Conservation (phyloP, 2,329 filamentous ascomycete genomes). For the Davidsoniella eucalypti region DNA sequence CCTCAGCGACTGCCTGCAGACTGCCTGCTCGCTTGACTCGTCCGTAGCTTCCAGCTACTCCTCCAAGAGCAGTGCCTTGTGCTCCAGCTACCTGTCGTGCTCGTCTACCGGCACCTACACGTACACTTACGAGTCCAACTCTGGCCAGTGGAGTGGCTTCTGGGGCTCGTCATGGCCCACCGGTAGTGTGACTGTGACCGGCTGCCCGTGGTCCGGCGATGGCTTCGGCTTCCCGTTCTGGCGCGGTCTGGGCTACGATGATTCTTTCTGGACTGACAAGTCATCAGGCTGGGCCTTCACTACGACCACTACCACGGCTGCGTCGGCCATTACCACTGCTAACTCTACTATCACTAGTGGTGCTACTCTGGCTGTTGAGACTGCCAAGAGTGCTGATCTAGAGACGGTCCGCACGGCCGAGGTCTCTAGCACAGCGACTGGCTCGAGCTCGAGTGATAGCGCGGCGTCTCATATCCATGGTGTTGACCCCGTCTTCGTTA, state of each 20-base stretch:
- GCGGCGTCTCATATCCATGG: slow-evolving; percentile 1
- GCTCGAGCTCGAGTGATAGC: slow-evolving; percentile 3
- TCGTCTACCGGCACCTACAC: slow-evolving; percentile 16
- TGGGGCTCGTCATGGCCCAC: slow-evolving; percentile 14
- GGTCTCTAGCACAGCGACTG: slow-evolving; percentile 12
- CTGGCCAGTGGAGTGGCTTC: slow-evolving; percentile 12
- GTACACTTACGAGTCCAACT: slow-evolving; percentile 14
- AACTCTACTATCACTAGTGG: slow-evolving; percentile 12
- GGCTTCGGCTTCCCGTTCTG: slow-evolving; percentile 15
- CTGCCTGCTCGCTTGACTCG: slow-evolving; percentile 15
- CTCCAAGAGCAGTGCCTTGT: slow-evolving; percentile 15
- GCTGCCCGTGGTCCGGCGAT: slow-evolving; percentile 16
- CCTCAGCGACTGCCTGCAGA: slow-evolving; percentile 15
- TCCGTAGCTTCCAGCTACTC: slow-evolving; percentile 14
- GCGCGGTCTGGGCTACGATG: slow-evolving; percentile 15
- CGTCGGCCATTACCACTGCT: slow-evolving; percentile 3
- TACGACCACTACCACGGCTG: slow-evolving; percentile 15
- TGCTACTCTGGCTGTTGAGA: slow-evolving; percentile 11
- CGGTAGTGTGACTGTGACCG: slow-evolving; percentile 16
- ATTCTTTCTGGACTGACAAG: slow-evolving; percentile 14
- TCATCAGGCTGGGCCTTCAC: slow-evolving; percentile 15
- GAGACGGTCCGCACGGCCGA: slow-evolving; percentile 15
- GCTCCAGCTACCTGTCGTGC: slow-evolving; percentile 15
- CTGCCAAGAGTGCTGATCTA: slow-evolving; percentile 12
- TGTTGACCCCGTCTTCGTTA: slow-evolving; percentile 12